Conservation (phyloP, 768 basidiomycete genomes). For the Lactarius evosmus region DNA sequence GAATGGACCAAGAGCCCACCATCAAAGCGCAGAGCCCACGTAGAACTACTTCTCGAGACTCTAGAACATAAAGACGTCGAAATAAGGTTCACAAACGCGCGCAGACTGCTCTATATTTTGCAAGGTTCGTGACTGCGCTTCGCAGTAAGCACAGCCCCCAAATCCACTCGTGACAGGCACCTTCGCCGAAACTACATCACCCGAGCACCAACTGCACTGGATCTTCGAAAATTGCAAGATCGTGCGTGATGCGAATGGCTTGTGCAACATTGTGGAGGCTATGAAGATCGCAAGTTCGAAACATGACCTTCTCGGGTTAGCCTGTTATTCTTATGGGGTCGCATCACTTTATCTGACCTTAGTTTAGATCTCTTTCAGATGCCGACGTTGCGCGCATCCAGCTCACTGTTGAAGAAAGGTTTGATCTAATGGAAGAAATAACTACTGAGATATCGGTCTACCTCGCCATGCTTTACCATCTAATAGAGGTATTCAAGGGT, state of each 20-base stretch:
- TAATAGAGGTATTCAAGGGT: slow-evolving; percentile 90
- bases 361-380: slow-evolving; percentile 66
- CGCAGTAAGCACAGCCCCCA: slow-evolving; percentile 13
- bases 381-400: slow-evolving; percentile 68
- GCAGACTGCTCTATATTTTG: slow-evolving; percentile 83
- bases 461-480: slow-evolving; percentile 90
- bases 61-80: slow-evolving; percentile 85
- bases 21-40: slow-evolving; percentile 62
- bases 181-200: slow-evolving; percentile 86
- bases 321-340: background rate
- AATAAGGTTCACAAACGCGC: slow-evolving; percentile 81
- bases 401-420: slow-evolving; percentile 65
- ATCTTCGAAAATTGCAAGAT: slow-evolving; percentile 92
- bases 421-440: slow-evolving; percentile 84
- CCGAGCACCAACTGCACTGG: slow-evolving; percentile 94
- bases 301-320: slow-evolving; percentile 77
- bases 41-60: slow-evolving; percentile 79
- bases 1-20: slow-evolving; percentile 78
- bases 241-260: slow-evolving; percentile 78
- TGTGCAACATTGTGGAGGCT: slow-evolving; percentile 79
- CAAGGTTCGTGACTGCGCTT: slow-evolving; percentile 58
- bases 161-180: slow-evolving; percentile 51
- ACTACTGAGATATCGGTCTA: slow-evolving; percentile 92
- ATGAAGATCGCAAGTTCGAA: slow-evolving; percentile 87
- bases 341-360: slow-evolving; percentile 2